phyloP scores from a whole-genome alignment of 2,329 filamentous ascomycete genomes.

The Scortechinia acanthostroma region DNA sequence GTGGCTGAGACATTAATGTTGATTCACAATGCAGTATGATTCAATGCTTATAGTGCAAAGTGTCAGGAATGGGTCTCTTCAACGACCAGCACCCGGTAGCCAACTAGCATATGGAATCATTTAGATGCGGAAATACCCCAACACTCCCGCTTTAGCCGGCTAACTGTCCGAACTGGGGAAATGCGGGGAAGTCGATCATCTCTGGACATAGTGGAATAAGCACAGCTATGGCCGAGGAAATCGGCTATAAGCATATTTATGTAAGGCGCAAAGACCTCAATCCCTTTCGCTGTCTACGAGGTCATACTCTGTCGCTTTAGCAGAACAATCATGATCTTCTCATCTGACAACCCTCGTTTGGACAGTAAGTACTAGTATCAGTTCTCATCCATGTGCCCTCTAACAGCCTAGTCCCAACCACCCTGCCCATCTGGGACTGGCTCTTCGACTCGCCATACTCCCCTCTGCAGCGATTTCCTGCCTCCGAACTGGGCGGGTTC shows the following conservation, averaged over 20 bases:
- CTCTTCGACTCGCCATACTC: slow-evolving; percentile 48
- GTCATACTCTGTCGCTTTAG: background rate
- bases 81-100: too few species aligned
- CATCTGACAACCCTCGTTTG: background rate
- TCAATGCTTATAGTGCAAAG: too few species aligned
- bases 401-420: slow-evolving; percentile 35
- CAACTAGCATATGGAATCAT: background rate
- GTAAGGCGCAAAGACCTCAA: too few species aligned
- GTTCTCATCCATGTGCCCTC: background rate
- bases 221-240: background rate
- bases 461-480: slow-evolving; percentile 8
- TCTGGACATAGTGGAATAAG: background rate
- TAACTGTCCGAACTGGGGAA: too few species aligned
- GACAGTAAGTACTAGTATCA: background rate
- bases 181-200: background rate
- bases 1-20: too few species aligned
- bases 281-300: too few species aligned
- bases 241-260: too few species aligned
- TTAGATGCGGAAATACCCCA: background rate
- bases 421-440: slow-evolving; percentile 53
- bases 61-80: too few species aligned
- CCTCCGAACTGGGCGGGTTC: slow-evolving; percentile 36
- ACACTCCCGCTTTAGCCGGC: too few species aligned
- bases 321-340: background rate
- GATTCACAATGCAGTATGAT: too few species aligned